Conservation (phyloP, 768 basidiomycete genomes). For the Mycena polygramma region DNA sequence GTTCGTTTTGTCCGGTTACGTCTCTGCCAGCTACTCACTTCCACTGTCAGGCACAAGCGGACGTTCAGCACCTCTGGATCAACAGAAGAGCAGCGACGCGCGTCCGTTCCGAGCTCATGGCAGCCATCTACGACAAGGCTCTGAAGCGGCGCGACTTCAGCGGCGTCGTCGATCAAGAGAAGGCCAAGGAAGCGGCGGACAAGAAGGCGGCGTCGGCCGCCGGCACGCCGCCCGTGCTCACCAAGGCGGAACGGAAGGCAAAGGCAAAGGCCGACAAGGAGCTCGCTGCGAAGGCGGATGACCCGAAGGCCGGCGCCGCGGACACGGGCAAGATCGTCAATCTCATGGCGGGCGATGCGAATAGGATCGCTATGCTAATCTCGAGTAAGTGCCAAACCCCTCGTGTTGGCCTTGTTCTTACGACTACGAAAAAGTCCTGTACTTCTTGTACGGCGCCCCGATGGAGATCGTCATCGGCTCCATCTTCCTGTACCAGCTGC, state of each 20-base stretch:
- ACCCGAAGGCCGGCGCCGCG: not conserved
- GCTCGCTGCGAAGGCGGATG: not conserved
- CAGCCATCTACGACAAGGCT: conserved; percentile 18
- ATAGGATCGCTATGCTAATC: conserved; percentile 50
- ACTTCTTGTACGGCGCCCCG: conserved; percentile 25
- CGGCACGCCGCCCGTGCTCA: too few species aligned
- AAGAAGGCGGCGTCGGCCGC: too few species aligned
- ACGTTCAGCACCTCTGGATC: conserved; percentile 14
- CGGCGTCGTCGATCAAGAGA: not conserved
- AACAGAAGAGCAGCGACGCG: conserved; percentile 6
- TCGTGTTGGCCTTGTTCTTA: too few species aligned
- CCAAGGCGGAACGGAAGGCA: not conserved
- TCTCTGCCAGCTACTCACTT: not conserved
- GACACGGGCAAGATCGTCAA: conserved; percentile 92
- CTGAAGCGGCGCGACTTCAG: conserved; percentile 20
- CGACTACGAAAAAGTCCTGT: not conserved
- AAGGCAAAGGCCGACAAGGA: not conserved
- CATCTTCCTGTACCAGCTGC: conserved; percentile 45
- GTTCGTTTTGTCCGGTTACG: not conserved
- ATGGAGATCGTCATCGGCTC: conserved; percentile 29
- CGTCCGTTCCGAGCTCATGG: conserved; percentile 16
- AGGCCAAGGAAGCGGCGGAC: not conserved
- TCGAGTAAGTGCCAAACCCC: conserved; percentile 38
- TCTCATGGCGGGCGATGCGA: conserved; percentile 88
- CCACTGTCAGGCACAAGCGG: conserved; percentile 8